Evolutionary conservation across 208 protist species (phyloP), one percentile per base, ranked within the genome.

Genomic region (Trichomonas vaginalis): DNA sequence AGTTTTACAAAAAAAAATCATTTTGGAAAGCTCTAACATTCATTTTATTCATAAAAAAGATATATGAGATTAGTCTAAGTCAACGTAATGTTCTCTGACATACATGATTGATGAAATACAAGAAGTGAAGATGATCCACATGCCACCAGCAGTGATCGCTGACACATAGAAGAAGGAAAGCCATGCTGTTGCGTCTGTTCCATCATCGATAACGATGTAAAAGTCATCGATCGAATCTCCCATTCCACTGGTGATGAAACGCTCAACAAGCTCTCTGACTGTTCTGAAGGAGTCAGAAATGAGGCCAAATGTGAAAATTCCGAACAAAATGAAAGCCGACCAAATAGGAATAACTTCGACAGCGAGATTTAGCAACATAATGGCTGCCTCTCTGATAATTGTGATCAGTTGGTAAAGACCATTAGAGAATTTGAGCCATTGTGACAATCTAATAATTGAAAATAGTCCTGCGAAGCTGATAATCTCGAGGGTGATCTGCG

Each of bases 41-140:
- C n/a, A n/a, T n/a, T n/a, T n/a, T n/a, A n/a, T n/a, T n/a, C n/a
- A n/a, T n/a, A n/a, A n/a, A n/a, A n/a, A n/a, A n/a, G n/a, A n/a
- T n/a, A 70, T 56, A 56, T 21, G n/a, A 70, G n/a, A 70, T 70
- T 70, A 70, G 21, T 70, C 56, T 4, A 70, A 27, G 27, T 51
- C 86, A 39, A 92, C 46, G 51, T 48, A 51, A 51, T 51, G 15
- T 39, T 92, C 40, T 48, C 46, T 42, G 6, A 92, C 45, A 92
- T 51, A 92, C 14, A 45, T n/a, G 15, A 92, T 45, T 39, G 86
- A 48, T 35, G 86, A 42, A 17, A 92, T 92, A 92, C 86, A 92
- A 35, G 86, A 92, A 56, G 86, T 92, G 86, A 92, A 92, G 10
- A 92, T 45, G 27, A 92, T 92, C 86, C 86, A 92, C 40, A 92